A percentile compares a stretch with the other conserved stretches of the same genome.
phyloP scores from a whole-genome alignment of 352 stramenopile species.

The Phytophthora foliorum region DNA sequence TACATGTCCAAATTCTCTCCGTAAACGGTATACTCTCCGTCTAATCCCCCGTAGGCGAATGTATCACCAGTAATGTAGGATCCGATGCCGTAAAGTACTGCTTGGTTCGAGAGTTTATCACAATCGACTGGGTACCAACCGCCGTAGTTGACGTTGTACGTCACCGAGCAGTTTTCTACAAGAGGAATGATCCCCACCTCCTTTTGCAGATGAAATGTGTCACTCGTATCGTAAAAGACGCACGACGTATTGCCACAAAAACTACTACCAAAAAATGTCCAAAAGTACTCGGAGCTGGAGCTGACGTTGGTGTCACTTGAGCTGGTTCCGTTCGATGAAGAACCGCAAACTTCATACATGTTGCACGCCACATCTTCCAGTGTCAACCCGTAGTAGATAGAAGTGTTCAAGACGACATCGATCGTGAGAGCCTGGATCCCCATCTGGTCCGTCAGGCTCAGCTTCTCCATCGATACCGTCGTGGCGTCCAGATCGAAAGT shows the following conservation, averaged over 20 bases:
- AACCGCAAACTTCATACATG: constrained; percentile 11
- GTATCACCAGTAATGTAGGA: constrained; percentile 57
- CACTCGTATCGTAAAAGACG: constrained; percentile 45
- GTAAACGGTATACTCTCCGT: constrained; percentile 24
- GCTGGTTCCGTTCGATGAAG: constrained; percentile 11
- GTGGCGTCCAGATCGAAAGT: constrained; percentile 39
- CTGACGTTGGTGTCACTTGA: constrained; percentile 15
- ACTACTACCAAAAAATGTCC: constrained; percentile 31
- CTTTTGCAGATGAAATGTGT: constrained; percentile 44
- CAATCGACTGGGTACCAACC: constrained; percentile 50
- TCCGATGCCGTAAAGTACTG: constrained; percentile 51
- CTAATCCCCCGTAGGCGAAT: constrained; percentile 29
- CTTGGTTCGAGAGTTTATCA: constrained; percentile 29
- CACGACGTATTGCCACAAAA: constrained; percentile 49
- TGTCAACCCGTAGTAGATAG: constrained; percentile 31
- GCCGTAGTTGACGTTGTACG: constrained; percentile 53
- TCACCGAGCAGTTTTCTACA: constrained; percentile 40
- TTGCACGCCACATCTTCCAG: constrained; percentile 21
- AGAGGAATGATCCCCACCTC: constrained; percentile 47
- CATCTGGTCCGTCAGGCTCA: constrained; percentile 39
- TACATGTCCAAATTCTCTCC: constrained; percentile 21
- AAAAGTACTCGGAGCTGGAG: constrained; percentile 33
- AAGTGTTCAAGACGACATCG: constrained; percentile 32
- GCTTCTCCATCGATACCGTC: constrained; percentile 33
- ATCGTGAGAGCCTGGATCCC: constrained; percentile 39